Evolutionary conservation across 345 rosid species (phyloP).

Genomic region (Cochlearia excelsa): DNA sequence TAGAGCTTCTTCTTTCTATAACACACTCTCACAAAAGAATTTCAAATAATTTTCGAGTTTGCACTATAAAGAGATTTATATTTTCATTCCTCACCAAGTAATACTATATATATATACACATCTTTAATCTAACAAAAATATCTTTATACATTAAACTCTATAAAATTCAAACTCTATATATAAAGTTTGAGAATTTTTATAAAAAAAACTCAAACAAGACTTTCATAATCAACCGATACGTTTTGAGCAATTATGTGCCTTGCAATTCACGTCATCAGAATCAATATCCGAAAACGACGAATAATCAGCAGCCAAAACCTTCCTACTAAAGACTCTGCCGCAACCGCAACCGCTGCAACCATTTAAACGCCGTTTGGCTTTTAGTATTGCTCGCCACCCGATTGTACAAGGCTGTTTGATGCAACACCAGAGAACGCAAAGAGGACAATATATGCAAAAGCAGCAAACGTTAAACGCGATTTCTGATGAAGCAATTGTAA

Average conservation of each 20-base stretch:
- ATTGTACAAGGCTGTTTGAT: slow-evolving; percentile 58
- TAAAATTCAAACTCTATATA: too few relatives aligned
- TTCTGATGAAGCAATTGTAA: slow-evolving; percentile 36
- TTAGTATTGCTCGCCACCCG: slow-evolving; percentile 42
- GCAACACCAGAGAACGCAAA: slow-evolving; percentile 54
- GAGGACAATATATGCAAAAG: slow-evolving; percentile 59
- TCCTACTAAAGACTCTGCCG: slow-evolving; percentile 35
- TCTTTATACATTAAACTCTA: too few relatives aligned
- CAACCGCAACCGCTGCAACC: slow-evolving; percentile 31
- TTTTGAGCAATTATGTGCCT: slow-evolving; percentile 25
- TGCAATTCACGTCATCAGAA: slow-evolving; percentile 35
- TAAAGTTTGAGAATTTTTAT: too few relatives aligned
- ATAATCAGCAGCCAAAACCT: slow-evolving; percentile 43
- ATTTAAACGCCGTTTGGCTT: slow-evolving; percentile 30
- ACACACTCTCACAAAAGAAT: too few relatives aligned
- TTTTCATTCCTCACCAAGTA: too few relatives aligned
- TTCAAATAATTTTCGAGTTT: too few relatives aligned
- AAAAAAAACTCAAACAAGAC: too few relatives aligned
- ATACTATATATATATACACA: too few relatives aligned
- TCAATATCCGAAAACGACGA: slow-evolving; percentile 81
- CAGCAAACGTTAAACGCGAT: slow-evolving; percentile 54
- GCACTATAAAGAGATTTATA: too few relatives aligned
- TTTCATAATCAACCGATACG: background rate
- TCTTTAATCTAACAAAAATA: too few relatives aligned
- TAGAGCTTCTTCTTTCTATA: too few relatives aligned